phyloP scores from a whole-genome alignment of 23 red algal species.

The Gracilaria vermiculophylla region DNA sequence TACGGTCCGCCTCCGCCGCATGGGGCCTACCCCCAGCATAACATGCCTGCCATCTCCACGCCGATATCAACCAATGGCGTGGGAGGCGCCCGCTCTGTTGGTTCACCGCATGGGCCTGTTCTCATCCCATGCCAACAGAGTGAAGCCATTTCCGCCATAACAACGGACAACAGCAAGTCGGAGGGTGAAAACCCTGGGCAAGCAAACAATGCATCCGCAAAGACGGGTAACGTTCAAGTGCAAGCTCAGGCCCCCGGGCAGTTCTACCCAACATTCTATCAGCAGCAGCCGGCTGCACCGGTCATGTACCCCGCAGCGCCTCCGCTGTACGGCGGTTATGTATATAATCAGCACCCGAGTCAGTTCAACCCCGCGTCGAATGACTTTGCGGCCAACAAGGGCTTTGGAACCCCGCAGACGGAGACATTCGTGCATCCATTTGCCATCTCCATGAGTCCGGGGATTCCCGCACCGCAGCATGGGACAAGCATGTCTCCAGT shows the following conservation, averaged over 20 bases:
- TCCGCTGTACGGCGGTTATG: conserved; percentile 9
- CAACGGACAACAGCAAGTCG: conserved; percentile 8
- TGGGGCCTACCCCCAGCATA: background rate
- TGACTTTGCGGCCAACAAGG: background rate
- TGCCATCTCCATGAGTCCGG: background rate
- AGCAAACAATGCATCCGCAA: background rate
- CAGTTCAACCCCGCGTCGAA: background rate
- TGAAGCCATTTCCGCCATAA: background rate
- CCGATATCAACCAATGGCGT: background rate
- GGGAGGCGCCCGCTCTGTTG: background rate
- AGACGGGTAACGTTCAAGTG: background rate
- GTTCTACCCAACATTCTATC: conserved; percentile 12
- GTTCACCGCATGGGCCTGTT: background rate
- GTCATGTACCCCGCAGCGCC: conserved; percentile 1
- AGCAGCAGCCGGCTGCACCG: background rate
- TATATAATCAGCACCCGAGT: conserved; percentile 12
- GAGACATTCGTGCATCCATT: conserved; percentile 5
- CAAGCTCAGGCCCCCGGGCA: background rate
- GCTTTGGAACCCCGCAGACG: background rate
- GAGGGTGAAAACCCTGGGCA: background rate
- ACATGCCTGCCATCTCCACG: background rate
- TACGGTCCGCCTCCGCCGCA: background rate
- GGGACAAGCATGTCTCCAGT: conserved; percentile 1
- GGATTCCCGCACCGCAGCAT: background rate
- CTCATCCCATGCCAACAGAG: background rate